Evolutionary conservation across 192 early-diverging fungal genomes (phyloP).

Genomic region (Backusella mclennaniae): DNA sequence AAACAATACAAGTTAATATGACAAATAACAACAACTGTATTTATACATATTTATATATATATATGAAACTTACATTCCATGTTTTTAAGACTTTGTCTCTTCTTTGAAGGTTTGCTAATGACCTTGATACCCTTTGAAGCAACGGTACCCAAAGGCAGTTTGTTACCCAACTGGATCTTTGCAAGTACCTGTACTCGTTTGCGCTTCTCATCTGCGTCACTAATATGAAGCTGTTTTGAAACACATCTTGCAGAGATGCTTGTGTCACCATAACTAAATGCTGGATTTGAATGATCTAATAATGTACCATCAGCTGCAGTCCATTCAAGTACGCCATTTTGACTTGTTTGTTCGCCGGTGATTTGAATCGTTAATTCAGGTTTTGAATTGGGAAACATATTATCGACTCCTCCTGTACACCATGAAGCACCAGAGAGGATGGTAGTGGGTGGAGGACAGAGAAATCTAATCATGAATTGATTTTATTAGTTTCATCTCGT

Average conservation of each 20-base stretch:
- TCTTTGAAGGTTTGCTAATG: slow-evolving; percentile 91
- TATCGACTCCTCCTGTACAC: slow-evolving; percentile 38
- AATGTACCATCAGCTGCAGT: slow-evolving; percentile 38
- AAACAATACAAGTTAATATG: not conserved
- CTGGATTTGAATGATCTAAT: slow-evolving; percentile 37
- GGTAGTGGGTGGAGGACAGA: slow-evolving; percentile 83
- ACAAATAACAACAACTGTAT: not conserved
- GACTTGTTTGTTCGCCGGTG: slow-evolving; percentile 53
- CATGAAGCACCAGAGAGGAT: slow-evolving; percentile 71
- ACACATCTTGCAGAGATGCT: slow-evolving; percentile 69
- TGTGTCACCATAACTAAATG: slow-evolving; percentile 16
- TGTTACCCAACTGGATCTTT: slow-evolving; percentile 65
- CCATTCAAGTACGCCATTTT: slow-evolving; percentile 56
- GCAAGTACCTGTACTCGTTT: slow-evolving; percentile 74
- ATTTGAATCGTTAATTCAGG: slow-evolving; percentile 57
- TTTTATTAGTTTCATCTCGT: not conserved
- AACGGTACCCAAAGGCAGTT: slow-evolving; percentile 63
- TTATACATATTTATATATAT: not conserved
- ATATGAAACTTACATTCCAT: slow-evolving; percentile 49
- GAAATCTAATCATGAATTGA: slow-evolving; percentile 47
- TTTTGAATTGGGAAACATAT: not conserved
- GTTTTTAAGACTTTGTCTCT: slow-evolving; percentile 81
- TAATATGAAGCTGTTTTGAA: slow-evolving; percentile 82
- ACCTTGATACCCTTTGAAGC: slow-evolving; percentile 81
- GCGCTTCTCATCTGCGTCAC: slow-evolving; percentile 81